Conservation (phyloP, 495 filamentous ascomycete genomes). For the Immersiella caudata region DNA sequence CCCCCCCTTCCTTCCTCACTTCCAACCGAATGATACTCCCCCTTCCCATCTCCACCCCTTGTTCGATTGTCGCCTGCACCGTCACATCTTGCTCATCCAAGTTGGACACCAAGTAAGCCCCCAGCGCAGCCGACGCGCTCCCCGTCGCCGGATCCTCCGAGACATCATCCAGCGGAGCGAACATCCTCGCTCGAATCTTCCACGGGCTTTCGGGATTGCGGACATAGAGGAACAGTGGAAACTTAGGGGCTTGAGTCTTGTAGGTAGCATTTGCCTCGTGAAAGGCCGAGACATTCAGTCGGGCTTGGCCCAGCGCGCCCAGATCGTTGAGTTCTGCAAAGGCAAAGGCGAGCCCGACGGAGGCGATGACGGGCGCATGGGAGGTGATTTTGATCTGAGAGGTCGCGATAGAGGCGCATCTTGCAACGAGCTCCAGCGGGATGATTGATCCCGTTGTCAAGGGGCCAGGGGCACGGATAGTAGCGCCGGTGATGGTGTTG, state of each 20-base stretch:
- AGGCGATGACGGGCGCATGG: conserved; percentile 4
- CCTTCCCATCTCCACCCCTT: conserved; percentile 11
- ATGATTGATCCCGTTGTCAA: neutral
- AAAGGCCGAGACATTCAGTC: neutral
- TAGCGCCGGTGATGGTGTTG: neutral
- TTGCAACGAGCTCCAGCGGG: neutral
- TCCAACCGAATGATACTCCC: conserved; percentile 4
- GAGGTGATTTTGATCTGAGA: neutral
- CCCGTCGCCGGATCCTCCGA: conserved; percentile 7
- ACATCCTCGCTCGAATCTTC: conserved; percentile 7
- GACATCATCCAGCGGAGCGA: conserved; percentile 9
- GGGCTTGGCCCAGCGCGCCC: neutral
- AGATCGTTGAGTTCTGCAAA: conserved; percentile 2
- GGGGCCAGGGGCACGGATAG: conserved; percentile 3
- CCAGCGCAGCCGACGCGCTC: conserved; percentile 6
- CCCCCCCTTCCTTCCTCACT: conserved; percentile 2
- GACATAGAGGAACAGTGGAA: conserved; percentile 5
- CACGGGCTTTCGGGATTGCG: neutral
- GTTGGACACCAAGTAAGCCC: neutral
- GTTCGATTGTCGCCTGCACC: neutral
- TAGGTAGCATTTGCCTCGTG: neutral
- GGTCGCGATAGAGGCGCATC: conserved; percentile 1
- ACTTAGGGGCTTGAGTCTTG: neutral
- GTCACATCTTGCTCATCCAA: neutral
- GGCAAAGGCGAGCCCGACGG: conserved; percentile 5